A percentile compares a stretch with the other conserved stretches of the same genome.
These are phyloP conservation scores for Neostapfia colusana DNA, from an alignment of 176 grass and related monocot species.

Conservation along the genomic window DNA sequence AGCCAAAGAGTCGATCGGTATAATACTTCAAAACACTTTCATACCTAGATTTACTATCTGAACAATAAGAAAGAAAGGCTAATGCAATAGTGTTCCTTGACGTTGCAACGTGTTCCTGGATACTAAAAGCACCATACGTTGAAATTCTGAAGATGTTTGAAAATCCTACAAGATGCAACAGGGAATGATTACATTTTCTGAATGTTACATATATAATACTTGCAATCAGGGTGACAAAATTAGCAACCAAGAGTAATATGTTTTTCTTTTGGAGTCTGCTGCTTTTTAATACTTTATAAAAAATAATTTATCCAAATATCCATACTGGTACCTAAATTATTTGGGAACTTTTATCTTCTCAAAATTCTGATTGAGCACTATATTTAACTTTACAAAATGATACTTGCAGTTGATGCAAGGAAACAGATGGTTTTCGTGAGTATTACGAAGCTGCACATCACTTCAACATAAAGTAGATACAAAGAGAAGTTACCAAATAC, in stretches of 20 bases:
- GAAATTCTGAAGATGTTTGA: neutral
- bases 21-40: neutral
- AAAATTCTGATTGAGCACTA: neutral
- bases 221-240: neutral
- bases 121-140: neutral
- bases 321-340: neutral
- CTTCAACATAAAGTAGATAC: neutral
- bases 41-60: neutral
- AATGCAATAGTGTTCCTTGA: neutral
- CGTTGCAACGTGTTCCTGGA: conserved; percentile 1
- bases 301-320: neutral
- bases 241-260: neutral
- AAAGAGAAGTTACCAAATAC: neutral
- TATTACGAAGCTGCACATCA: neutral
- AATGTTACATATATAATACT: neutral
- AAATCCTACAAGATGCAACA: neutral
- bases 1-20: too few relatives aligned
- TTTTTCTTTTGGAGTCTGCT: neutral
- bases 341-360: neutral
- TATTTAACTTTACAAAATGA: neutral
- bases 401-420: neutral
- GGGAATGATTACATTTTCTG: neutral
- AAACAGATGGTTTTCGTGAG: neutral
- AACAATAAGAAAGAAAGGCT: neutral
- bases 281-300: neutral